These are phyloP conservation scores for Zopfia rhizophila DNA, from an alignment of 2,329 filamentous ascomycete genomes.

Conservation along the genomic window DNA sequence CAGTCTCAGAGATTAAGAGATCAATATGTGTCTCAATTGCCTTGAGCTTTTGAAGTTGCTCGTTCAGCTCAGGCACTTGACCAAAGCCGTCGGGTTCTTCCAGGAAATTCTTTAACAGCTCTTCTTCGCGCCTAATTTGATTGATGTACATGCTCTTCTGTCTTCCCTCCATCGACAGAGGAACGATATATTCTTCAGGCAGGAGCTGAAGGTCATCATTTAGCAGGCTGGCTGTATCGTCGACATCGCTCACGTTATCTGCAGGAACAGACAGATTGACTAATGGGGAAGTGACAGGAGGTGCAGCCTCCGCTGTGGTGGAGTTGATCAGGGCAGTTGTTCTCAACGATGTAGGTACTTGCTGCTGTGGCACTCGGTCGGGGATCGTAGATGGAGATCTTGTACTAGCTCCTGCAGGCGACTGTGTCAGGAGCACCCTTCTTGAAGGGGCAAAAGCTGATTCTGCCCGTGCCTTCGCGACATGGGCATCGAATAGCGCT, in stretches of 20 bases:
- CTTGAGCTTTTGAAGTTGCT: conserved; percentile 31
- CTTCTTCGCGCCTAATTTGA: conserved; percentile 22
- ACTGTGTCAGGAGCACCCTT: neutral
- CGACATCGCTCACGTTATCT: conserved; percentile 19
- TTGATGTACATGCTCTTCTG: conserved; percentile 38
- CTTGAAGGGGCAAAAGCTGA: conserved; percentile 23
- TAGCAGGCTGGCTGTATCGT: conserved; percentile 31
- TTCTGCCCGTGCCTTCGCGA: conserved; percentile 18
- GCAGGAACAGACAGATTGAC: neutral
- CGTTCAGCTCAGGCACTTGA: conserved; percentile 28
- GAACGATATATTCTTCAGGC: conserved; percentile 43
- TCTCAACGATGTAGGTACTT: conserved; percentile 39
- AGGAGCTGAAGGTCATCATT: conserved; percentile 43
- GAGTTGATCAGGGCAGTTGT: conserved; percentile 35
- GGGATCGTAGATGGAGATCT: conserved; percentile 49
- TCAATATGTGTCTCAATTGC: conserved; percentile 46
- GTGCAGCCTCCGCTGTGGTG: neutral
- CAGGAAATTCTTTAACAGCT: conserved; percentile 29
- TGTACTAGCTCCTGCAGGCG: conserved; percentile 32
- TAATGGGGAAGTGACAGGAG: neutral
- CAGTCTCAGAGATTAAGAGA: conserved; percentile 38
- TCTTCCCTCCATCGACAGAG: conserved; percentile 43
- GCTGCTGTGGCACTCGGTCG: conserved; percentile 35
- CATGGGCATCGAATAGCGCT: conserved; percentile 1
- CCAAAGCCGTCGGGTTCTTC: conserved; percentile 21